Percentiles rank a stretch among this genome's conserved stretches.
phyloP scores from a whole-genome alignment of 176 grass and related monocot genomes.

The Dactylis glomerata region DNA sequence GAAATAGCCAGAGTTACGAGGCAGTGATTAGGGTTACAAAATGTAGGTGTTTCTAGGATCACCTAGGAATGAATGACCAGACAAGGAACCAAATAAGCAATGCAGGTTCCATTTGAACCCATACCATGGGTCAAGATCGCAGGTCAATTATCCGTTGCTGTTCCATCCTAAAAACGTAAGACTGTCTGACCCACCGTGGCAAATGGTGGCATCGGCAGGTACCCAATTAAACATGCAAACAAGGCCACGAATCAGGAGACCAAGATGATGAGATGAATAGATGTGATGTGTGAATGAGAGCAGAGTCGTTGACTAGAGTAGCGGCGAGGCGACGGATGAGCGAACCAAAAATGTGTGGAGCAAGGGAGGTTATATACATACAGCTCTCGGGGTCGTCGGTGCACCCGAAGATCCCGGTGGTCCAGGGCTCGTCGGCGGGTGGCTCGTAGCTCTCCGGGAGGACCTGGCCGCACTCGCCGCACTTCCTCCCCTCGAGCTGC shows the following conservation, averaged over 20 bases:
- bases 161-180: neutral
- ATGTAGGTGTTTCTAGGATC: neutral
- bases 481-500: conserved; percentile 69
- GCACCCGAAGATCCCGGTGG: conserved; percentile 77
- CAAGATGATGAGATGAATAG: too few relatives aligned
- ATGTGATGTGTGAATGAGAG: neutral
- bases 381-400: conserved; percentile 71
- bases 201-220: neutral
- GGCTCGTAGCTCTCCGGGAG: conserved; percentile 77
- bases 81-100: neutral
- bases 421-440: conserved; percentile 83
- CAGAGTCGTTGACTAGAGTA: neutral
- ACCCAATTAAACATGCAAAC: neutral
- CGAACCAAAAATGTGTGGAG: neutral
- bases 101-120: neutral
- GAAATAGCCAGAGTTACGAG: neutral
- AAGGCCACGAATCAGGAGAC: neutral
- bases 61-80: neutral
- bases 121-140: neutral
- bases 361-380: conserved; percentile 19
- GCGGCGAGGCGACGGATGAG: neutral
- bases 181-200: neutral
- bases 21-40: neutral
- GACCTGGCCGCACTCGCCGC: conserved; percentile 68
- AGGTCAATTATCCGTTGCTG: neutral